Evolutionary conservation across 1,284 basidiomycete species (phyloP), one percentile per base, ranked within the genome.

Genomic region (Apiotrichum gamsii): DNA sequence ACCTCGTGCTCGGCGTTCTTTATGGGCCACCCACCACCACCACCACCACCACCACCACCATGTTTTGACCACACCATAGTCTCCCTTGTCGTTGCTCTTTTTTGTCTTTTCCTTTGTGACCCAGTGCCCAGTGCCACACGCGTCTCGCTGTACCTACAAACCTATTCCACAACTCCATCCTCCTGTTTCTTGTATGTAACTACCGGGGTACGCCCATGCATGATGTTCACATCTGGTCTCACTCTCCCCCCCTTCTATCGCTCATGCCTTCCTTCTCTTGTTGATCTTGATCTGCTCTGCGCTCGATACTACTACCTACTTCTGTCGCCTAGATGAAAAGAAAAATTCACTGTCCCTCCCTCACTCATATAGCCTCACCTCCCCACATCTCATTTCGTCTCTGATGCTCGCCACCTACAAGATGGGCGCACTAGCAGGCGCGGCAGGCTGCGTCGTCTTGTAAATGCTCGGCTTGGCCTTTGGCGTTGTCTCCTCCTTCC

Each of bases 381-480:
- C 18, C 10, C 18, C 3, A 5, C n/a, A n/a, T n/a, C n/a, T 30
- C 16, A 18, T 21, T n/a, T 5, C 15, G 14, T 18, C 25, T 33
- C n/a, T 6, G 25, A 11, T 28, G 25, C 25, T 6, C 25, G 25
- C 11, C n/a, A 19, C 13, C 23, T 52, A 56, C 31, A 52, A 49
- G 28, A 49, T 43, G 14, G 50, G 54, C 20, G 50, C 49, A 20
- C 34, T 31, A 15, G 47, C 38, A n/a, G 49, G 52, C 16, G n/a
- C 54, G 1, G 34, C 10, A 4, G 51, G 51, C 45, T 56, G 54
- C 34, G 43, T 43, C 10, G 45, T 31, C 51, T 61, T 61, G 55
- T 49, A 59, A 42, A 59, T 61, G 43, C 57, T 59, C 18, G 57
- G 49, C 42, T 59, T 61, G 39, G 54, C 39, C 45, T 55, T 49